Evolutionary conservation across 2,329 filamentous ascomycete genomes (phyloP).

Genomic region (Fusarium udum): DNA sequence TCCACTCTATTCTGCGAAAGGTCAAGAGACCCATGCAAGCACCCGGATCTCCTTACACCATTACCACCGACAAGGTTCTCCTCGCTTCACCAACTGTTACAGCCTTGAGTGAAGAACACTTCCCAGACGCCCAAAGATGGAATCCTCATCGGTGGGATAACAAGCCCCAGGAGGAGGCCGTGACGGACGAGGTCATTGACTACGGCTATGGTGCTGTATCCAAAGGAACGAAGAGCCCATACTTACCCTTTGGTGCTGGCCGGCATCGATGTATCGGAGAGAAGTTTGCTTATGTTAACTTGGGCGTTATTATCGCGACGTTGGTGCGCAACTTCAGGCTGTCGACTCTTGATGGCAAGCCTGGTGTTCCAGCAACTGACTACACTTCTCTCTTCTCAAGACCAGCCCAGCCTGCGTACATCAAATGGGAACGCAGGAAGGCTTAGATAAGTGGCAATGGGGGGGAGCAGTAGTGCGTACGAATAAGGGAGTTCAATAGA

Average conservation of each 20-base stretch:
- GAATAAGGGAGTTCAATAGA: background rate
- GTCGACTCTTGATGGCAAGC: conserved; percentile 63
- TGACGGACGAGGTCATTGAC: conserved; percentile 36
- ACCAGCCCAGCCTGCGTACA: conserved; percentile 46
- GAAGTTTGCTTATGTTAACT: conserved; percentile 77
- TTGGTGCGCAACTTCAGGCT: conserved; percentile 71
- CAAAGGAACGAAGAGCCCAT: conserved; percentile 49
- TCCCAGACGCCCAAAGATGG: conserved; percentile 54
- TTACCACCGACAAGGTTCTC: conserved; percentile 60
- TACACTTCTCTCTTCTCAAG: conserved; percentile 62
- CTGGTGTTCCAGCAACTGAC: conserved; percentile 70
- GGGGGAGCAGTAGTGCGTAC: background rate
- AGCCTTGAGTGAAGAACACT: conserved; percentile 64
- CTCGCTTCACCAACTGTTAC: conserved; percentile 56
- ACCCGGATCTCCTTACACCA: conserved; percentile 63
- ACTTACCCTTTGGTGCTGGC: conserved; percentile 78
- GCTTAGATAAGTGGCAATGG: background rate
- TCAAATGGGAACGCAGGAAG: conserved; percentile 48
- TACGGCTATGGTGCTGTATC: conserved; percentile 46
- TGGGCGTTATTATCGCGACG: conserved; percentile 70
- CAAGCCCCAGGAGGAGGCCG: conserved; percentile 11
- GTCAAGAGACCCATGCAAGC: conserved; percentile 74
- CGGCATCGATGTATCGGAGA: conserved; percentile 80
- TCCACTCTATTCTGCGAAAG: conserved; percentile 77
- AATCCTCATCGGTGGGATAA: conserved; percentile 46